Base-by-base conservation (phyloP, 2,329 filamentous ascomycete species). In the Paecilomyces dactylethromorphus region DNA sequence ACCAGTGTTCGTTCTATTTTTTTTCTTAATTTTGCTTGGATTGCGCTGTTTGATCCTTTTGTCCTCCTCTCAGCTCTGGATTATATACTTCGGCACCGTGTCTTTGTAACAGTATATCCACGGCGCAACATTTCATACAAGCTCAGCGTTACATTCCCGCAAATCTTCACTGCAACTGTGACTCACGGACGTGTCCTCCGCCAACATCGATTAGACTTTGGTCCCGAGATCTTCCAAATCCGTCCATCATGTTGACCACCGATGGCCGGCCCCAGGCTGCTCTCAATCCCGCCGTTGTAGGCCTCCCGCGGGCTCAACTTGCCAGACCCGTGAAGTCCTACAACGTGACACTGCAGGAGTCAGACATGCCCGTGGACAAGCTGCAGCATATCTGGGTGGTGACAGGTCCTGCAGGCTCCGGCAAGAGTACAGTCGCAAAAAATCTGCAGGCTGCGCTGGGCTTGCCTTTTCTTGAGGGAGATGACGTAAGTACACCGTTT, bases 331-430 rank as follows among this genome's bases (percentile, higher is more conserved):
- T 35, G 31, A 53, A 39, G 31, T 18, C 22, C 31, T 51, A 58
- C 21, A 24, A 26, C 18, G 26, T 29, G 18, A 32, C 22, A 12
- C 18, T 21, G 21, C 55, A 21, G 18, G 18, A 21, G 39, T n/a
- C 15, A 26, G 39, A 18, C 24, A 32, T 51, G 45, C 49, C 18
- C 1, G 26, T 57, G 21, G 54, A 55, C 12, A 61, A 66, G 35
- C 59, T 74, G 49, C 86, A 87, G 68, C 89, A 92, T 73, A 91
- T 92, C 70, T 92, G 88, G 88, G 81, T 92, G 60, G 85, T 92
- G 56, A 91, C 88, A 1, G 89, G 89, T 29, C 89, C 89, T 56
- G 89, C 90, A 51, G 90, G 90, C 29, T 91, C 87, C 69, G 89
- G 89, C 60, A 92, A 92, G 79, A 89, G 85, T 59, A 92, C 89